Conservation (phyloP, 345 rosid genomes). For the Brassica juncea region DNA sequence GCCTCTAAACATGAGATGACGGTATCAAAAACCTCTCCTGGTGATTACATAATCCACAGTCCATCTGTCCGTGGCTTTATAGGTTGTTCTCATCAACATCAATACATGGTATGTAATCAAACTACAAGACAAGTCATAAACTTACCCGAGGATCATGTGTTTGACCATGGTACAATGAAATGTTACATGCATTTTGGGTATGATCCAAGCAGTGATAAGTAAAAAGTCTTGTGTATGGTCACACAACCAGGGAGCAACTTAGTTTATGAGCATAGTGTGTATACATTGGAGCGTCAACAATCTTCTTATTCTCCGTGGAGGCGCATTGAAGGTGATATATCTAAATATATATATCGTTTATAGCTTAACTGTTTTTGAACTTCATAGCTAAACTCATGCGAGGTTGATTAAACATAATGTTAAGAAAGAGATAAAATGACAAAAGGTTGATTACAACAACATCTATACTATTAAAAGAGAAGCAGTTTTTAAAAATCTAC, state of each 20-base stretch:
- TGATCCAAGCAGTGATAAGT: not conserved
- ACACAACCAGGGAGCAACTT: not conserved
- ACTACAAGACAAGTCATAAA: conserved; percentile 7
- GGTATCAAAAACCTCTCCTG: not conserved
- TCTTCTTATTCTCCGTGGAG: conserved; percentile 16
- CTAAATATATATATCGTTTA: not conserved
- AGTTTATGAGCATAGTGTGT: not conserved
- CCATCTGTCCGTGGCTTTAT: not conserved
- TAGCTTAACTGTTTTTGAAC: no score
- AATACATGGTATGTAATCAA: conserved; percentile 22
- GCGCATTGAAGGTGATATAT: not conserved
- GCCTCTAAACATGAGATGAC: conserved; percentile 3
- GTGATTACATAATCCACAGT: not conserved
- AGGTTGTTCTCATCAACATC: not conserved
- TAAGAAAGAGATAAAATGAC: no score
- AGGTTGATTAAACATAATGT: no score
- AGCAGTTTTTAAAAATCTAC: no score
- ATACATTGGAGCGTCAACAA: not conserved
- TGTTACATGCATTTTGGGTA: conserved; percentile 8
- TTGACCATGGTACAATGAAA: not conserved
- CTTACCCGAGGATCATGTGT: not conserved
- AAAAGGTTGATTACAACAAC: no score
- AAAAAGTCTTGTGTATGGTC: not conserved
- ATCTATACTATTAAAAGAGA: no score
- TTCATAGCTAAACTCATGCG: no score